phyloP scores from a whole-genome alignment of 768 basidiomycete genomes.

The Boletus vermiculosoides region DNA sequence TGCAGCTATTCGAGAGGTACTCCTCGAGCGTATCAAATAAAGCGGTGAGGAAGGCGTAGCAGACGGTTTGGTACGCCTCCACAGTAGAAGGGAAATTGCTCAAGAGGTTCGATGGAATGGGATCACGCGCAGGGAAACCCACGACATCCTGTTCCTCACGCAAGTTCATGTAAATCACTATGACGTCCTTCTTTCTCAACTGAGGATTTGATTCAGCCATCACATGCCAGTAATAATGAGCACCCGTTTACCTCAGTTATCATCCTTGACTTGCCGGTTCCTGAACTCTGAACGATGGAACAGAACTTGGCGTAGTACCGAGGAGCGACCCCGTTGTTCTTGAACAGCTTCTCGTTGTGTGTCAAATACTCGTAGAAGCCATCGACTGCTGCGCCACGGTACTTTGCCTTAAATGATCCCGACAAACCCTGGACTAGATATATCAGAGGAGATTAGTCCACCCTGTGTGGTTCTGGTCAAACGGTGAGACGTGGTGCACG shows the following conservation, averaged over 20 bases:
- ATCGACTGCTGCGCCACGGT: not conserved
- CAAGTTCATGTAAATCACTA: not conserved
- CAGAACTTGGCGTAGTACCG: too few relatives aligned
- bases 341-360: not conserved
- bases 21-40: too few relatives aligned
- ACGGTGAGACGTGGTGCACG: not conserved
- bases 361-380: conserved; percentile 11
- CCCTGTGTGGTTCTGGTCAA: not conserved
- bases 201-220: not conserved
- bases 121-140: too few relatives aligned
- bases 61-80: too few relatives aligned
- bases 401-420: not conserved
- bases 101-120: too few relatives aligned
- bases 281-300: conserved; percentile 1
- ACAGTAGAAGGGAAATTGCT: too few relatives aligned
- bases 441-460: not conserved
- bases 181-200: not conserved
- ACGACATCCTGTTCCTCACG: not conserved
- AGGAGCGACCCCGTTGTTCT: fast-evolving
- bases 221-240: not conserved
- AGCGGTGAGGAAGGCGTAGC: too few relatives aligned
- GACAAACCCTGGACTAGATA: not conserved
- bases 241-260: not conserved
- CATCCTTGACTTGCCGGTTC: conserved; percentile 5
- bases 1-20: too few relatives aligned